Conservation (phyloP, 306 rosid genomes). For the Cucumis sativus region DNA sequence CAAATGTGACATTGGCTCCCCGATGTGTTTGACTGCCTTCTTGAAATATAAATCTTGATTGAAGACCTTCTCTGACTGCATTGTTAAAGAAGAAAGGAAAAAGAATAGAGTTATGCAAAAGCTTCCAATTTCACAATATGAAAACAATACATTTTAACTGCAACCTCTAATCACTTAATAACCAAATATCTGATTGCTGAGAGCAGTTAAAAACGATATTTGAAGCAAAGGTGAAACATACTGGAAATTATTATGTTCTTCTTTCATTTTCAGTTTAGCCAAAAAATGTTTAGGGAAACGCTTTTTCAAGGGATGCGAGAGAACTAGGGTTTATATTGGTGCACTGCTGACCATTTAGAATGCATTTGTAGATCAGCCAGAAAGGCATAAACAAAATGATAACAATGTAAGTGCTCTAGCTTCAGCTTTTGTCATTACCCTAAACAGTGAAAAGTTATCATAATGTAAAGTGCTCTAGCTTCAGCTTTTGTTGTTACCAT, state of each 20-base stretch:
- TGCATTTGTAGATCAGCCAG: not conserved
- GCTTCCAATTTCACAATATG: not conserved
- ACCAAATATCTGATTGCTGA: not conserved
- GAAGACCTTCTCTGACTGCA: slow-evolving; percentile 97
- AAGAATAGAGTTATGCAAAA: not conserved
- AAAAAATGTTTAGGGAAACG: not conserved
- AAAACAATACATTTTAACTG: not conserved
- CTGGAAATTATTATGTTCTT: not conserved
- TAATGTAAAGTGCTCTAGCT: not conserved
- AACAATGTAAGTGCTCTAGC: not conserved
- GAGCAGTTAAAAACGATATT: not conserved
- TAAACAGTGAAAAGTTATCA: not conserved
- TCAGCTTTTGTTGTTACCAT: not conserved
- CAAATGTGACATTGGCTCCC: slow-evolving; percentile 98
- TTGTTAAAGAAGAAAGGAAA: not conserved
- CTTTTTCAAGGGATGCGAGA: not conserved
- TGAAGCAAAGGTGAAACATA: not conserved
- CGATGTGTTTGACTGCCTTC: slow-evolving; percentile 75
- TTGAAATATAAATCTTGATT: slow-evolving; percentile 92
- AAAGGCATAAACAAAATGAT: not conserved
- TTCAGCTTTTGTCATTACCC: not conserved
- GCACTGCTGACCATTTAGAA: not conserved
- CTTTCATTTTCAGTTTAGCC: not conserved
- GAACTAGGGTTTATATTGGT: not conserved
- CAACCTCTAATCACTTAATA: not conserved